Conservation (phyloP, 345 rosid genomes). For the Linum usitatissimum region DNA sequence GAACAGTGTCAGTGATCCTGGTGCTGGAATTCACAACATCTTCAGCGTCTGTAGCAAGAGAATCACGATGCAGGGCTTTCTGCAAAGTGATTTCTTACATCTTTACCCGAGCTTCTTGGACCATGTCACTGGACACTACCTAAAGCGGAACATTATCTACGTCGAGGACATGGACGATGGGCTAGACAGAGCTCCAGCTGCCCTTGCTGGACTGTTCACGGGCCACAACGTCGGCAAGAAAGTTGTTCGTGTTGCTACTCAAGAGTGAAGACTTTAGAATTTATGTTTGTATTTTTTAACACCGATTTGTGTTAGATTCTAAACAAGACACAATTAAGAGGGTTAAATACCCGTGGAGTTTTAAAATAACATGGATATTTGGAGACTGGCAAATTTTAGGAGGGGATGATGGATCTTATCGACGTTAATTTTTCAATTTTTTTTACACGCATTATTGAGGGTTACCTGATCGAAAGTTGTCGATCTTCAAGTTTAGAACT, state of each 20-base stretch:
- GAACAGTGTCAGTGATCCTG: constrained; percentile 23
- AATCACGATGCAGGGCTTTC: constrained; percentile 48
- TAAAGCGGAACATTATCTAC: constrained; percentile 51
- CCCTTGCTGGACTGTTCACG: constrained; percentile 50
- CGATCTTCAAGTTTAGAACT: too few relatives aligned
- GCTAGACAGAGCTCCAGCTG: constrained; percentile 52
- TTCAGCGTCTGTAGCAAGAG: constrained; percentile 34
- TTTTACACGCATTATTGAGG: too few relatives aligned
- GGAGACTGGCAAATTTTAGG: too few relatives aligned
- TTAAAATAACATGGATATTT: too few relatives aligned
- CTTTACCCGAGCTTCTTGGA: constrained; percentile 40
- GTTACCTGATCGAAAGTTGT: too few relatives aligned
- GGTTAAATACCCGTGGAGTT: too few relatives aligned
- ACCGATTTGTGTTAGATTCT: too few relatives aligned
- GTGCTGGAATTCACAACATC: constrained; percentile 37
- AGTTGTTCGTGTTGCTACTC: constrained; percentile 18
- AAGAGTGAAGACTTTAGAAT: too few relatives aligned
- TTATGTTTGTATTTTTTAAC: too few relatives aligned
- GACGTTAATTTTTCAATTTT: too few relatives aligned
- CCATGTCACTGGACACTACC: constrained; percentile 29
- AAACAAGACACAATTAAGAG: too few relatives aligned
- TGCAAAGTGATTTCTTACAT: constrained; percentile 52
- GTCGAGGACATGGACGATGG: constrained; percentile 54
- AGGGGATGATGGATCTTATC: too few relatives aligned
- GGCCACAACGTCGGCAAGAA: constrained; percentile 52